Evolutionary conservation across 116 monocot genomes (phyloP).

Genomic region (Cymodocea nodosa): DNA sequence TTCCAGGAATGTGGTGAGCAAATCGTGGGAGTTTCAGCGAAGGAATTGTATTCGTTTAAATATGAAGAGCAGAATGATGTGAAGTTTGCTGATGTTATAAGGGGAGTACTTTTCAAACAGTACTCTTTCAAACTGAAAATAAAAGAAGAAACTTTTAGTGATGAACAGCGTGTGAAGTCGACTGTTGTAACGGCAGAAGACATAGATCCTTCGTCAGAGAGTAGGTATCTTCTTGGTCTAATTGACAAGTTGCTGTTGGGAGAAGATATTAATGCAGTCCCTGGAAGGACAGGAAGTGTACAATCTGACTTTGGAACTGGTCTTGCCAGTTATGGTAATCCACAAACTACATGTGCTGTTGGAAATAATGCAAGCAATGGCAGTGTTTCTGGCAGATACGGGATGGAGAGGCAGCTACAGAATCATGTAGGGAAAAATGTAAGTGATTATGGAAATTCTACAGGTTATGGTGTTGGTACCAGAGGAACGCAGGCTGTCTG

Average conservation of each 20-base stretch:
- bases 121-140: conserved; percentile 34
- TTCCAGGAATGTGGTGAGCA: conserved; percentile 39
- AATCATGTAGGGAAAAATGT: not conserved
- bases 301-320: conserved; percentile 3
- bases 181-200: conserved; percentile 30
- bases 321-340: conserved; percentile 5
- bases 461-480: not conserved
- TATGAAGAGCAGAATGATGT: conserved; percentile 32
- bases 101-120: conserved; percentile 22
- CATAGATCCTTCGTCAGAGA: conserved; percentile 25
- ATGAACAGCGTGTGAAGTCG: conserved; percentile 30
- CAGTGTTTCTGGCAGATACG: conserved; percentile 1
- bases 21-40: conserved; percentile 28
- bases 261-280: conserved; percentile 10
- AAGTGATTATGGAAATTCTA: conserved; percentile 3
- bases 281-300: not conserved
- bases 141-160: conserved; percentile 36
- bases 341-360: not conserved
- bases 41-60: conserved; percentile 32
- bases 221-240: conserved; percentile 16
- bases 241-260: conserved; percentile 14
- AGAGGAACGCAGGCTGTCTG: conserved; percentile 10
- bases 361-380: conserved; percentile 2
- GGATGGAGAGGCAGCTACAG: conserved; percentile 1
- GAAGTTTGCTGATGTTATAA: conserved; percentile 20